Evolutionary conservation across 148 eudicot species (phyloP).

Genomic region (Rheum nobile): DNA sequence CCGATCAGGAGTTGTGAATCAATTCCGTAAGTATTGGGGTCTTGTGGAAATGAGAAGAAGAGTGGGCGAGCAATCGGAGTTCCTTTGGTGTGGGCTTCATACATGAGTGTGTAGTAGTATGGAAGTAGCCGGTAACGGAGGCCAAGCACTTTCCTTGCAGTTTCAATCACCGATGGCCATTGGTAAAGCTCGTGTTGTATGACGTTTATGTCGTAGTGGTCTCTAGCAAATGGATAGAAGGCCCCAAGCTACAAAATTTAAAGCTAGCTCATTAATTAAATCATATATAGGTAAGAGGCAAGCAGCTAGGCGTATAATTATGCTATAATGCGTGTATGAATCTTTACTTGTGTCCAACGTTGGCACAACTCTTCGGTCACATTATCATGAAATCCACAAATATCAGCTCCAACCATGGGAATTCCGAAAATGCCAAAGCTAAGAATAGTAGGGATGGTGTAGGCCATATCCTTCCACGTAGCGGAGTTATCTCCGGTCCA

Average conservation of each 20-base stretch:
- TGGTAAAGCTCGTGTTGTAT: slow-evolving; percentile 35
- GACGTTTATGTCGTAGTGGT: slow-evolving; percentile 24
- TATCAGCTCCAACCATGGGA: slow-evolving; percentile 55
- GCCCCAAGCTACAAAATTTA: slow-evolving; percentile 30
- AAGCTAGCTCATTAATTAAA: not conserved
- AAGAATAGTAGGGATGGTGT: slow-evolving; percentile 34
- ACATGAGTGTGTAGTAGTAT: slow-evolving; percentile 39
- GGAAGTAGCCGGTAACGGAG: slow-evolving; percentile 49
- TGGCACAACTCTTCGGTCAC: slow-evolving; percentile 46
- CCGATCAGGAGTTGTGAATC: slow-evolving; percentile 44
- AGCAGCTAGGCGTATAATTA: not conserved
- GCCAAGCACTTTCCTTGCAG: slow-evolving; percentile 36
- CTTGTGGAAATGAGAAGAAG: slow-evolving; percentile 44
- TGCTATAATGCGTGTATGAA: not conserved
- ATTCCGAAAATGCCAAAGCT: slow-evolving; percentile 38
- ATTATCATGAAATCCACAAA: slow-evolving; percentile 33
- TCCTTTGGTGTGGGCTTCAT: slow-evolving; percentile 39
- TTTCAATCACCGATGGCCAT: slow-evolving; percentile 40
- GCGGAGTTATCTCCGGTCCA: slow-evolving; percentile 57
- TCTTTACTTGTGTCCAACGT: slow-evolving; percentile 41
- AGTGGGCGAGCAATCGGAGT: slow-evolving; percentile 50
- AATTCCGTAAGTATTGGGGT: slow-evolving; percentile 23
- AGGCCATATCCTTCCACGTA: slow-evolving; percentile 31
- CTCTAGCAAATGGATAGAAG: slow-evolving; percentile 48
- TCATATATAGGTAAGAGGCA: not conserved